Evolutionary conservation across 805 yeast genomes (phyloP).

Genomic region (Saccharomycodes ludwigii): DNA sequence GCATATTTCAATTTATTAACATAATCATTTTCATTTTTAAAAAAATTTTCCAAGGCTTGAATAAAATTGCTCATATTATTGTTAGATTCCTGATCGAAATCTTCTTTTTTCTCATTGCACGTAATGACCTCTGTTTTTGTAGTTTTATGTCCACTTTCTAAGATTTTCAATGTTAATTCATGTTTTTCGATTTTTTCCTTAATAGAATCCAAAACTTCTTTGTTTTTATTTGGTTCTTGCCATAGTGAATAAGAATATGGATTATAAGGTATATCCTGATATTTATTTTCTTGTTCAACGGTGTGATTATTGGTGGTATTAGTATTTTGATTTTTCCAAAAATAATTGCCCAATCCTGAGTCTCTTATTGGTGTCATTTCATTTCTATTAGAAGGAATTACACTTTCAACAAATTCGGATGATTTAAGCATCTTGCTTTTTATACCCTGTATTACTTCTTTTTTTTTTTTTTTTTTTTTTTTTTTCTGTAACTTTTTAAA

Average conservation of each 20-base stretch:
- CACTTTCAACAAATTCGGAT: conserved; percentile 14
- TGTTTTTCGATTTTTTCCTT: no score
- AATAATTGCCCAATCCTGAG: no score
- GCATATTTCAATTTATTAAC: conserved; percentile 19
- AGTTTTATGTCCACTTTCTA: no score
- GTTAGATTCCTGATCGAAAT: conserved; percentile 1
- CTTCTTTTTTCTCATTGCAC: conserved; percentile 8
- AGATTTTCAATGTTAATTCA: no score
- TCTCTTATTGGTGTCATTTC: conserved; percentile 23
- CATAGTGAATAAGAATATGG: conserved; percentile 34
- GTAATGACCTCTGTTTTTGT: no score
- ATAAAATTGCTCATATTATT: neutral
- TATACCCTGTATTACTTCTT: neutral
- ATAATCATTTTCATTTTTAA: conserved; percentile 22
- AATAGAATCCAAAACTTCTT: conserved; percentile 23
- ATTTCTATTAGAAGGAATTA: conserved; percentile 13
- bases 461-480: neutral
- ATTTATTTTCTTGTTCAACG: conserved; percentile 1
- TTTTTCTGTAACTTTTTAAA: neutral
- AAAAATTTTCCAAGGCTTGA: neutral
- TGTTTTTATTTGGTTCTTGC: conserved; percentile 26
- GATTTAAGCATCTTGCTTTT: conserved; percentile 18
- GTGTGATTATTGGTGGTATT: no score
- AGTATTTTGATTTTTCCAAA: no score
- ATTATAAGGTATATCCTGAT: conserved; percentile 12